phyloP scores from a whole-genome alignment of 169 alveolate genomes.

The Theileria luwenshuni region DNA sequence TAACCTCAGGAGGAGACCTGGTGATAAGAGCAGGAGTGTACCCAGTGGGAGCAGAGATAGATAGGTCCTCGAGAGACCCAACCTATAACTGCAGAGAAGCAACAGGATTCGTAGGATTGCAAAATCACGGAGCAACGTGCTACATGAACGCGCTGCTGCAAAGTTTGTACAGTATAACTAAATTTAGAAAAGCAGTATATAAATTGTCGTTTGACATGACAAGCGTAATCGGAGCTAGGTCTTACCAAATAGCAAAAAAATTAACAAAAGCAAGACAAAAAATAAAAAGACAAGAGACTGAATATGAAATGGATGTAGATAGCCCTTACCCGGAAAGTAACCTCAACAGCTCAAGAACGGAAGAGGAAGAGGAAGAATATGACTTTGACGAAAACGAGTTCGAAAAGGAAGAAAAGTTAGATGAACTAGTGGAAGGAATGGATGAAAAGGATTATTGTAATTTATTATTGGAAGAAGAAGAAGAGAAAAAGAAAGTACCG shows the following conservation, averaged over 20 bases:
- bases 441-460: constrained; percentile 76
- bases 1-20: constrained; percentile 71
- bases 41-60: constrained; percentile 76
- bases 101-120: constrained; percentile 94
- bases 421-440: constrained; percentile 34
- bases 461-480: constrained; percentile 78
- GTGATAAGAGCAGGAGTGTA: constrained; percentile 80
- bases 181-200: constrained; percentile 92
- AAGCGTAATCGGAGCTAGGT: constrained; percentile 64
- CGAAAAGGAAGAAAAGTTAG: not conserved
- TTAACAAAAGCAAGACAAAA: constrained; percentile 25
- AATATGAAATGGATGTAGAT: constrained; percentile 21
- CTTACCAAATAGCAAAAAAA: constrained; percentile 51
- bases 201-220: constrained; percentile 72
- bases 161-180: constrained; percentile 94
- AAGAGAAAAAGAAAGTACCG: constrained; percentile 79
- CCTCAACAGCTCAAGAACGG: not conserved
- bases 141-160: constrained; percentile 98
- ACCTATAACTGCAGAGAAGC: constrained; percentile 76
- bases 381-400: constrained; percentile 17
- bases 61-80: constrained; percentile 70
- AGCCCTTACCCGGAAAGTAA: constrained; percentile 12
- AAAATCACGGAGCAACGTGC: constrained; percentile 97
- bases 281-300: constrained; percentile 23
- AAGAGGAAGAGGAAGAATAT: not conserved